Conservation (phyloP, 495 filamentous ascomycete species). For the Darksidea phi region DNA sequence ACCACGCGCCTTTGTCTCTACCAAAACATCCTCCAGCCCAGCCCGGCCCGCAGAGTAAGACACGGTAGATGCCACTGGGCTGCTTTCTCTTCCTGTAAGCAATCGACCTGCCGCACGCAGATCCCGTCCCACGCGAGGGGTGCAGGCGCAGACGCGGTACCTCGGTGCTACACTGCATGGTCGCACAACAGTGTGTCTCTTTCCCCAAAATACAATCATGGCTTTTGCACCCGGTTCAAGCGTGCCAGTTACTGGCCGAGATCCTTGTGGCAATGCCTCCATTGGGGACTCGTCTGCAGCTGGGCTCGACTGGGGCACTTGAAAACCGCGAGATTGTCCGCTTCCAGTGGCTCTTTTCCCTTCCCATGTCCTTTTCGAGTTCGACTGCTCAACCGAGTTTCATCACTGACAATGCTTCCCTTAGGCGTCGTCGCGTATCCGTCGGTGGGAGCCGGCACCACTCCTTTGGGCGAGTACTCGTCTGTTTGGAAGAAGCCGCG, state of each 20-base stretch:
- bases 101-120: background rate
- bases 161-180: slow-evolving; percentile 24
- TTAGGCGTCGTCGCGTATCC: slow-evolving; percentile 39
- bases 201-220: slow-evolving; percentile 20
- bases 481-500: slow-evolving; percentile 31
- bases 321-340: slow-evolving; percentile 28
- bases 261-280: slow-evolving; percentile 22
- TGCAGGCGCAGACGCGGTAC: slow-evolving; percentile 1
- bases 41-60: too few species aligned
- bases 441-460: slow-evolving; percentile 32
- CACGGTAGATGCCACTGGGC: too few species aligned
- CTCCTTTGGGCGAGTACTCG: slow-evolving; percentile 29
- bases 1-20: background rate
- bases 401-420: slow-evolving; percentile 37
- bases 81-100: background rate
- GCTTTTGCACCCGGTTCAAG: slow-evolving; percentile 15
- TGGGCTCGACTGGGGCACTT: slow-evolving; percentile 20
- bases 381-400: slow-evolving; percentile 18
- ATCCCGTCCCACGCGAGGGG: background rate
- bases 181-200: slow-evolving; percentile 26
- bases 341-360: slow-evolving; percentile 8
- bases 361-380: slow-evolving; percentile 1
- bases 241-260: slow-evolving; percentile 15
- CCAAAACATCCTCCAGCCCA: too few species aligned
- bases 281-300: slow-evolving; percentile 18